Evolutionary conservation across 192 early-diverging fungal species (phyloP), one percentile per base, ranked within the genome.

Genomic region (Funneliformis geosporum): DNA sequence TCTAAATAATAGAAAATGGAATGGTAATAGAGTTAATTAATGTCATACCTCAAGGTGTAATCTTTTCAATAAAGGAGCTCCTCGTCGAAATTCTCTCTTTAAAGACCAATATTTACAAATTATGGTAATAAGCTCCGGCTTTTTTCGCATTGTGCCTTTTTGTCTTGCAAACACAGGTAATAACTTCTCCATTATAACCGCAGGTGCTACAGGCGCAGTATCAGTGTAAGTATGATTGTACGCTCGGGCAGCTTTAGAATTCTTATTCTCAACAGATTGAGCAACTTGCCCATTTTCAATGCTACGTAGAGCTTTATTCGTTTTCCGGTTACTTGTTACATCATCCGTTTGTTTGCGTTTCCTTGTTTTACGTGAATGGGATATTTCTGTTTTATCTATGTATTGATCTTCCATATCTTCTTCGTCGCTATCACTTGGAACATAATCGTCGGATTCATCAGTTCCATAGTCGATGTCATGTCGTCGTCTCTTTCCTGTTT

Each of bases 41-140:
- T 59, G 18, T 25, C 73, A 38, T 83, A 93, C 92, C 86, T 99
- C 97, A 81, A 99, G 84, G 81, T 98, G 96, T 39, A 99, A 86
- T 65, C 98, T 89, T 83, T 99, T 99, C 46, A 99, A 85, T 7
- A 99, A 87, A 1, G 98, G 96, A 2, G 97, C 96, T 1, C 98
- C 98, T 33, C 95, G 89, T 25, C 97, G 83, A n/a, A 90, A 83
- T 81, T 93, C 91, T 40, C 97, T 90, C 82, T 99, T 99, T 11
- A 99, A 87, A 3, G 96, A 91, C 98, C 98, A 99, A 85, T 97
- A 99, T 81, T 92, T 90, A 76, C 93, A 93, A 42, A 97, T 89
- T 25, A 81, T 84, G 28, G 88, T 84, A n/a, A 95, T 76, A 39
- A 95, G 87, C 12, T 90, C 85, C 8, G 83, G 80, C 46, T 86